phyloP scores from a whole-genome alignment of 768 basidiomycete genomes.

The Psilocybe cubensis region DNA sequence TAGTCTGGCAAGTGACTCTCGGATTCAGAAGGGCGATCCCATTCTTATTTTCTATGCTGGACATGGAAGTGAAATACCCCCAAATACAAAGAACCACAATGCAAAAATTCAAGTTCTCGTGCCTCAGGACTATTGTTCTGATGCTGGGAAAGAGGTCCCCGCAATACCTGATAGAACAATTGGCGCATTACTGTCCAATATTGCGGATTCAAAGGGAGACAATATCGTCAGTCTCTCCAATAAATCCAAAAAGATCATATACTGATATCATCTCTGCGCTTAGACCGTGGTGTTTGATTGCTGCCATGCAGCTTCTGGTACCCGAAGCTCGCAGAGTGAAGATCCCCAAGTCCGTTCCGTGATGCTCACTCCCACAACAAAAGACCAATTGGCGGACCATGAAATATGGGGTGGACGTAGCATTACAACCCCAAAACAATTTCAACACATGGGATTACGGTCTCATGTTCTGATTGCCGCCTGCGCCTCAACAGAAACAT shows the following conservation, averaged over 20 bases:
- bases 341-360: constrained; percentile 5
- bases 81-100: not conserved
- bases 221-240: constrained; percentile 19
- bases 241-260: too few relatives aligned
- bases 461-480: constrained; percentile 13
- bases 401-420: constrained; percentile 5
- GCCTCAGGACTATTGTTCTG: constrained; percentile 12
- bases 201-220: constrained; percentile 15
- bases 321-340: not conserved
- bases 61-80: constrained; percentile 9
- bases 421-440: not conserved
- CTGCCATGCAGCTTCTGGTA: constrained; percentile 16
- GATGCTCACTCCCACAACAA: not conserved
- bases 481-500: constrained; percentile 9
- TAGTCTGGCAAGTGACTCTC: not conserved
- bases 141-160: not conserved
- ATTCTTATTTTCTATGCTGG: constrained; percentile 17
- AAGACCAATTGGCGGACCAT: not conserved
- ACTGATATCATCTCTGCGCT: too few relatives aligned
- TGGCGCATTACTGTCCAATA: not conserved
- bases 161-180: constrained; percentile 9
- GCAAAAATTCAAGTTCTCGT: constrained; percentile 5
- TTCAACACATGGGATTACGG: constrained; percentile 2
- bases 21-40: constrained; percentile 11
- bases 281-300: constrained; percentile 18